Evolutionary conservation across 2,329 filamentous ascomycete species (phyloP).

Genomic region (Fusarium setosum): DNA sequence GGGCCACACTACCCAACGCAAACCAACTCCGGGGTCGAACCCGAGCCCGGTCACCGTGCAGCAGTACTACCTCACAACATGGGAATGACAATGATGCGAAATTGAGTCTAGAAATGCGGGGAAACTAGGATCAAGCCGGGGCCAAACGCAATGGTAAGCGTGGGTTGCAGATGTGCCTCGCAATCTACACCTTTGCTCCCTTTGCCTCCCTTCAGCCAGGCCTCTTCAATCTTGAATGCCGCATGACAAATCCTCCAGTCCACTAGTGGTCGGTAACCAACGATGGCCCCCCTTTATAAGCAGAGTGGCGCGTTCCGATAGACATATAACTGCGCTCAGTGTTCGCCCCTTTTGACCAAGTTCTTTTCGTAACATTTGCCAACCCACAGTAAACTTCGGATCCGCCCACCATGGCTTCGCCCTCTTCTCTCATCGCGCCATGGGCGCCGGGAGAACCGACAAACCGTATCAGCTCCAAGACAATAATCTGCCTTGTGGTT

Average conservation of each 20-base stretch:
- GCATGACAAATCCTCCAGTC: not conserved
- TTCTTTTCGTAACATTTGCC: not conserved
- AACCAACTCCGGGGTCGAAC: not conserved
- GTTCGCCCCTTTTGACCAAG: not conserved
- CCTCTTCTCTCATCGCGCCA: not conserved
- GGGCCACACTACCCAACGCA: not conserved
- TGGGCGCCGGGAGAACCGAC: not conserved
- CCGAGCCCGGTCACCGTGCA: not conserved
- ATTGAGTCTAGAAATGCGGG: not conserved
- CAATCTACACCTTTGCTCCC: not conserved
- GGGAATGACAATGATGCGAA: not conserved
- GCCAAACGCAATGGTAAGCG: not conserved
- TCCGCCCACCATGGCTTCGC: not conserved
- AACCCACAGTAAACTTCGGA: not conserved
- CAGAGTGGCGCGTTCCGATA: not conserved
- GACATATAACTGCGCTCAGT: not conserved
- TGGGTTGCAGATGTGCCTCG: too few relatives aligned
- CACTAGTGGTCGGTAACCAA: not conserved
- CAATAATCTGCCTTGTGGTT: constrained; percentile 2
- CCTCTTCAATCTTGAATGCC: not conserved
- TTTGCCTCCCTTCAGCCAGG: not conserved
- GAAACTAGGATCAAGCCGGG: not conserved
- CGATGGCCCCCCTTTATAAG: not conserved
- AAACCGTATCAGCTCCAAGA: not conserved
- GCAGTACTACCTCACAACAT: not conserved